These are phyloP conservation scores for Atkinsonella hypoxylon DNA, from an alignment of 2,329 filamentous ascomycete species.

Conservation along the genomic window DNA sequence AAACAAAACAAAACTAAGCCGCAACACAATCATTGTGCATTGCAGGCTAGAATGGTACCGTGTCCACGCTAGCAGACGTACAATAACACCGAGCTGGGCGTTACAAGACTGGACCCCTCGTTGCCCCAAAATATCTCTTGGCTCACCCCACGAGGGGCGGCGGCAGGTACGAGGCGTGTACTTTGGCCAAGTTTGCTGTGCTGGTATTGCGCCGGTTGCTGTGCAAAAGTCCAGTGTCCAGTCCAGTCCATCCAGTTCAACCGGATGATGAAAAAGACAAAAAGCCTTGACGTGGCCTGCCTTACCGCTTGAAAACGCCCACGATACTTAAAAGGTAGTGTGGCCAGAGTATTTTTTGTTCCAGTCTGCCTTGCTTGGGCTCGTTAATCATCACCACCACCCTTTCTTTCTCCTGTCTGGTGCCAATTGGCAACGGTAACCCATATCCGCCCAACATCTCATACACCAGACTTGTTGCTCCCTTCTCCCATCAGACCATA, in stretches of 20 bases:
- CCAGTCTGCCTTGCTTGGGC: neutral
- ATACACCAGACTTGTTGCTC: neutral
- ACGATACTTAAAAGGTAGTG: conserved; percentile 9
- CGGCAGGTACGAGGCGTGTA: conserved; percentile 10
- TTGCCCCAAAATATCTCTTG: neutral
- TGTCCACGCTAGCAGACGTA: neutral
- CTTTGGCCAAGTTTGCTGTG: conserved; percentile 4
- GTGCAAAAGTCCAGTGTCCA: conserved; percentile 1
- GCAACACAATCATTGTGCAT: neutral
- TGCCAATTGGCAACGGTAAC: conserved; percentile 3
- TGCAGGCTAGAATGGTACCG: neutral
- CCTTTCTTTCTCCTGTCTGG: neutral
- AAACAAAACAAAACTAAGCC: neutral
- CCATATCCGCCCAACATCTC: neutral
- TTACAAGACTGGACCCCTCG: conserved; percentile 1
- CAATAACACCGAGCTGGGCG: neutral
- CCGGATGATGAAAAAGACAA: conserved; percentile 5
- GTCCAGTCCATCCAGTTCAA: neutral
- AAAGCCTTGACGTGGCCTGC: neutral
- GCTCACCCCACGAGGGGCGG: conserved; percentile 7
- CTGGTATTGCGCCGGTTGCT: conserved; percentile 4
- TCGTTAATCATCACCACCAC: neutral
- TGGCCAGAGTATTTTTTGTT: conserved; percentile 1
- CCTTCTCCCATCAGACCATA: neutral
- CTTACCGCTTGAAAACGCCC: neutral